Evolutionary conservation across 495 filamentous ascomycete genomes (phyloP).

Genomic region (Hypoxylon intermedium): DNA sequence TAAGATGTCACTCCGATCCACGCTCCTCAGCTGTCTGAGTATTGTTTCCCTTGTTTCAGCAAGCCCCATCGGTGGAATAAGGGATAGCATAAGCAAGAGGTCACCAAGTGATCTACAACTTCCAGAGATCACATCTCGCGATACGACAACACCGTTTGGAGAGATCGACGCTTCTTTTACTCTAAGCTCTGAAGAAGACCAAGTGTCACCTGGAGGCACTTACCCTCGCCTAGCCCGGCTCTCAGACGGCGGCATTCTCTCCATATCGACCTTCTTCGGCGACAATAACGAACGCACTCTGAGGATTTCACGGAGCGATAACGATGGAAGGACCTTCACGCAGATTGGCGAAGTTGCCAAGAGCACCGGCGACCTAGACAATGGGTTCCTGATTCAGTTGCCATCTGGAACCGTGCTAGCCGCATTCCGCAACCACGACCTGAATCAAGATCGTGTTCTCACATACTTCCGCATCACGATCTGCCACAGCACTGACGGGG

Average conservation of each 20-base stretch:
- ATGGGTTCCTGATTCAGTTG: constrained; percentile 63
- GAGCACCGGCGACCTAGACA: constrained; percentile 60
- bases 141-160: constrained; percentile 8
- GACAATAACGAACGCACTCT: constrained; percentile 42
- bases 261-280: constrained; percentile 47
- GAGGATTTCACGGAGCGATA: constrained; percentile 46
- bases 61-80: constrained; percentile 7
- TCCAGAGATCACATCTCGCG: constrained; percentile 4
- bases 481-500: constrained; percentile 61
- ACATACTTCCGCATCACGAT: constrained; percentile 67
- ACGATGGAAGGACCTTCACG: constrained; percentile 51
- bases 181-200: constrained; percentile 15
- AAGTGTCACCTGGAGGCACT: constrained; percentile 42
- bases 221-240: constrained; percentile 58
- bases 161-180: constrained; percentile 28
- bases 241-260: constrained; percentile 54
- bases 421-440: constrained; percentile 68
- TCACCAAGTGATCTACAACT: not conserved
- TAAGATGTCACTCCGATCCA: constrained; percentile 19
- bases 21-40: constrained; percentile 16
- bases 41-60: constrained; percentile 22
- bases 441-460: constrained; percentile 40
- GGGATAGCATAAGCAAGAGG: not conserved
- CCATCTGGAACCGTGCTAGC: constrained; percentile 56
- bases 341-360: constrained; percentile 36